Evolutionary conservation across 169 alveolate species (phyloP), one percentile per base, ranked within the genome.

Genomic region (Eimeria maxima): DNA sequence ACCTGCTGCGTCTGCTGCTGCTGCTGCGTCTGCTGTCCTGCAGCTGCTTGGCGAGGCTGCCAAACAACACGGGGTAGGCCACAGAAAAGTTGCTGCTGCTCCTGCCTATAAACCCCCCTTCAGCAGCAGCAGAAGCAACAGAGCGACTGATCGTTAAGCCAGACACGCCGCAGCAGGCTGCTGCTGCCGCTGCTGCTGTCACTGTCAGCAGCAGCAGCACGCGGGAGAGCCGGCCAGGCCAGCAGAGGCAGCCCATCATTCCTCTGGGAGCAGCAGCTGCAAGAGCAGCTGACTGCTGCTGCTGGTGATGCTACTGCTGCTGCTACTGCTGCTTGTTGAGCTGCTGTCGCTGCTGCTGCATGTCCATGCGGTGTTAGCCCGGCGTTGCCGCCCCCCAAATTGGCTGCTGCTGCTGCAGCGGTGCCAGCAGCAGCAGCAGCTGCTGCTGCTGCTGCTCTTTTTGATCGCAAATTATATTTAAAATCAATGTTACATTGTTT

Each of bases 391-490:
- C 88, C 88, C 88, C 60, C 88, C 88, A 76, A 38, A 20, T 33
- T 53, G 38, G 87, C 24, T 71, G 81, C 81, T 78, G 90, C 90
- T n/a, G 90, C 90, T 38, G 71, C 90, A 47, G 90, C 74, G 13
- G 45, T 47, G 33, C 69, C 73, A 53, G 90, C 71, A 38, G 90
- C 90, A 81, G 90, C 67, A 81, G 90, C 90, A 81, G 73, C 73
- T 44, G 71, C 90, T 81, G 90, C 87, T 42, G 88, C 88, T 44
- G 63, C 80, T 69, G 80, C 80, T 69, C 16, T 33, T 38, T 47
- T 44, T 44, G 33, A 76, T 42, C 65, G 20, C 38, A 44, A 14
- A 44, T 76, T 42, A 29, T 76, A 4, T 14, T 10, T 11, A 76
- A 22, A 76, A 76, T 24, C 10, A 50, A 47, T 44, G 20, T 22